phyloP scores from a whole-genome alignment of 2,329 filamentous ascomycete genomes.

The Orbilia blumenaviensis region DNA sequence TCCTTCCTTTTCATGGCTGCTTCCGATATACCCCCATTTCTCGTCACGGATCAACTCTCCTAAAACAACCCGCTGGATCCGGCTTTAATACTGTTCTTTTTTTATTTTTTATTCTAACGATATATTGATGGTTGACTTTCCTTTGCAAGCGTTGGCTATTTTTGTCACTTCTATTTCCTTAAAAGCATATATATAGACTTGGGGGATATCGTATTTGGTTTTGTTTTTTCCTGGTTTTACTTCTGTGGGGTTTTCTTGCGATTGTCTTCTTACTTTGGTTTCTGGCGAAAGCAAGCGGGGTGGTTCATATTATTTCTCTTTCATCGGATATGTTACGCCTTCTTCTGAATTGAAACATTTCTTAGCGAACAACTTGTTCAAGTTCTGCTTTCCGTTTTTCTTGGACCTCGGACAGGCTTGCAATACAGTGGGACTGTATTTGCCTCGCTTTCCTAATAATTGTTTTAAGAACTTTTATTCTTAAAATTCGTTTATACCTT shows the following conservation, averaged over 20 bases:
- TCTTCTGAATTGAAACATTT: conserved; percentile 34
- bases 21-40: conserved; percentile 38
- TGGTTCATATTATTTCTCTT: conserved; percentile 29
- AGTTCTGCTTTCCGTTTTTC: not conserved
- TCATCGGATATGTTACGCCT: conserved; percentile 14
- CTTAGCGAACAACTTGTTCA: conserved; percentile 20
- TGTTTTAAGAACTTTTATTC: conserved; percentile 3
- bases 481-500: conserved; percentile 42
- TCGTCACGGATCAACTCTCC: conserved; percentile 41
- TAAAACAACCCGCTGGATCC: conserved; percentile 52
- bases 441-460: not conserved
- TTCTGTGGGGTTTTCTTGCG: conserved; percentile 10
- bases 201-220: conserved; percentile 53
- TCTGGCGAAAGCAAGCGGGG: conserved; percentile 47
- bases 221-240: conserved; percentile 9
- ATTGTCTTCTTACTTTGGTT: not conserved
- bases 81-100: conserved; percentile 38
- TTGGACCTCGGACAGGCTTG: not conserved
- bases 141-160: conserved; percentile 46
- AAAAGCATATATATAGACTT: conserved; percentile 55
- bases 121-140: conserved; percentile 27
- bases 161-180: conserved; percentile 22
- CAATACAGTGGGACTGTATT: not conserved
- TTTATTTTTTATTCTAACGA: conserved; percentile 15
- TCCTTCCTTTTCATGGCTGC: conserved; percentile 37